A percentile compares a stretch with the other conserved stretches of the same genome.
phyloP scores from a whole-genome alignment of 208 protist species.

The Entamoeba histolytica region DNA sequence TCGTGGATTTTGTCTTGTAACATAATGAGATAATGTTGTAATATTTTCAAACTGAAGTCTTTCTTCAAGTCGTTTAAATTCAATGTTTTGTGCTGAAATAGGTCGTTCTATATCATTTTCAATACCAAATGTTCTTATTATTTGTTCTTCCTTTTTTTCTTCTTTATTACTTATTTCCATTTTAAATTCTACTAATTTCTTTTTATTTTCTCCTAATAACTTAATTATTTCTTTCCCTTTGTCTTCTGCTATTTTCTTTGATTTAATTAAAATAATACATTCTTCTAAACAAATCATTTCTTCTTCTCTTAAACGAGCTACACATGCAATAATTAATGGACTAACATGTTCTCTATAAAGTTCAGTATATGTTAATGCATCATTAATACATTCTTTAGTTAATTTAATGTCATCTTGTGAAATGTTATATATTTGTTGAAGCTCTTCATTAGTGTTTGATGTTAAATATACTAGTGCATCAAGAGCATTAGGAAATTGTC shows the following conservation, averaged over 20 bases:
- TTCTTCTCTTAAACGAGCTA: background rate
- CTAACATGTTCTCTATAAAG: background rate
- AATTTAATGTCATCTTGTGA: background rate
- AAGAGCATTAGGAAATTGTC: too few relatives aligned
- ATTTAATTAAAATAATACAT: background rate
- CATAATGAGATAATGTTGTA: background rate
- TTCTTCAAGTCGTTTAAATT: background rate
- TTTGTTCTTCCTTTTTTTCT: background rate
- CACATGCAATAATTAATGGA: background rate
- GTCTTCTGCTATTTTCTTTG: background rate
- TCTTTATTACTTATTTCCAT: background rate
- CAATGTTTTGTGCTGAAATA: background rate
- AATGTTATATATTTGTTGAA: background rate
- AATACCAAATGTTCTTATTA: background rate
- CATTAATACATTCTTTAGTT: background rate
- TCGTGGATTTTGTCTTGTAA: background rate
- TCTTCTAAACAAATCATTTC: background rate
- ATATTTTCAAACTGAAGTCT: background rate
- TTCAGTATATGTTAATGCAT: background rate
- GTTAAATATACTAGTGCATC: too few relatives aligned
- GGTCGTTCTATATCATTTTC: background rate
- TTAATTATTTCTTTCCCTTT: background rate
- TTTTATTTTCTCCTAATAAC: background rate
- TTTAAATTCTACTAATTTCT: background rate
- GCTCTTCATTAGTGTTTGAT: too few relatives aligned